A percentile compares a stretch with the other conserved stretches of the same genome.
Evolutionary conservation across 441 rosid genomes (phyloP).

Genomic region (Geranium incanum): DNA sequence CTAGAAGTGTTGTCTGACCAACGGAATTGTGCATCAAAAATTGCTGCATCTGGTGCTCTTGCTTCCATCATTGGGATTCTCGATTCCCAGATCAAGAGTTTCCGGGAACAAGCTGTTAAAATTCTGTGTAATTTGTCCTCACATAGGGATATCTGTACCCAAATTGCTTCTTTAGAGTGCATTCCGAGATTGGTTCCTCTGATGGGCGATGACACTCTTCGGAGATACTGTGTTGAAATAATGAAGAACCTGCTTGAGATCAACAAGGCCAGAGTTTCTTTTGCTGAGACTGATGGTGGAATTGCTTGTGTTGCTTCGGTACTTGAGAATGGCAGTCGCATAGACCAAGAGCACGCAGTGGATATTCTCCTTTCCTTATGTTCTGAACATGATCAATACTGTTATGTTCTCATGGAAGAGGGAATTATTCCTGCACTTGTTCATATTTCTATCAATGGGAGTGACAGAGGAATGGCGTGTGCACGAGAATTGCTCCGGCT

Average conservation of each 20-base stretch:
- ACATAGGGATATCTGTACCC: constrained; percentile 34
- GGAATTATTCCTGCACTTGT: constrained; percentile 52
- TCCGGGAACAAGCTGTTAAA: constrained; percentile 48
- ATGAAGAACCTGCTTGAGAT: constrained; percentile 47
- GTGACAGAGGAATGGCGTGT: constrained; percentile 41
- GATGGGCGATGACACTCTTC: constrained; percentile 36
- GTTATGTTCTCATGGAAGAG: constrained; percentile 59
- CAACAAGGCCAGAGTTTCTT: constrained; percentile 47
- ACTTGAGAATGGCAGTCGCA: constrained; percentile 42
- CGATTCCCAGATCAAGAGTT: constrained; percentile 30
- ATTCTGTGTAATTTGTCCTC: constrained; percentile 51
- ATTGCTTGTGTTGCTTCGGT: constrained; percentile 48
- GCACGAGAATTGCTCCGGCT: constrained; percentile 70
- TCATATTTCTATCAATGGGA: constrained; percentile 51
- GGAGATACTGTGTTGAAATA: constrained; percentile 36
- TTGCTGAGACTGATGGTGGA: constrained; percentile 55
- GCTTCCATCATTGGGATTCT: constrained; percentile 40
- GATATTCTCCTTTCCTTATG: constrained; percentile 62
- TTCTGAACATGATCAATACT: constrained; percentile 50
- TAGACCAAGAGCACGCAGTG: constrained; percentile 67
- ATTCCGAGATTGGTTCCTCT: constrained; percentile 49
- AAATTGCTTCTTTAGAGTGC: constrained; percentile 42
- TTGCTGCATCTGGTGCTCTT: constrained; percentile 48
- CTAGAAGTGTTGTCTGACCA: constrained; percentile 47
- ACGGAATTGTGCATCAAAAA: constrained; percentile 31